Evolutionary conservation across 176 grass and related monocot genomes (phyloP).

Genomic region (Lolium perenne): DNA sequence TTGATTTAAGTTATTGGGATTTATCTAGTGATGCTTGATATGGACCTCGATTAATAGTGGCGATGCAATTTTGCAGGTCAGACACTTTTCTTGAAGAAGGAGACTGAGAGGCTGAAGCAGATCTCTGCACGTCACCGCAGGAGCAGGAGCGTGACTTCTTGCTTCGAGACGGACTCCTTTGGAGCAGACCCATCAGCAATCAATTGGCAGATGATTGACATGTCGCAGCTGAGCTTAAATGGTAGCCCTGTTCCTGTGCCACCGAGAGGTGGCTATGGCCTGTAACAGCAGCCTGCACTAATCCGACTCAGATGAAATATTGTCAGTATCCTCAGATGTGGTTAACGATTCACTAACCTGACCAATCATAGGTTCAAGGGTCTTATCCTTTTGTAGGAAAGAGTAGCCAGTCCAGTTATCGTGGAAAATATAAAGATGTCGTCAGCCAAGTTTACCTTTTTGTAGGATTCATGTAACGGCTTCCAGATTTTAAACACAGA

Average conservation of each 20-base stretch:
- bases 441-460: slow-evolving; percentile 19
- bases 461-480: slow-evolving; percentile 40
- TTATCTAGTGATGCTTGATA: background rate
- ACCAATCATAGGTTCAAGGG: slow-evolving; percentile 51
- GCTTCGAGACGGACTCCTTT: slow-evolving; percentile 43
- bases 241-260: slow-evolving; percentile 32
- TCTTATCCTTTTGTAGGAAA: slow-evolving; percentile 34
- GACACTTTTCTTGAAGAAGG: slow-evolving; percentile 77
- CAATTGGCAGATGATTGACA: slow-evolving; percentile 83
- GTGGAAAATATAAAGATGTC: slow-evolving; percentile 30
- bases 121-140: slow-evolving; percentile 68
- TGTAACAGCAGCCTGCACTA: slow-evolving; percentile 13
- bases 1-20: slow-evolving; percentile 1
- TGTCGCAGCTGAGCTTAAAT: slow-evolving; percentile 71
- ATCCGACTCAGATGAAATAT: background rate
- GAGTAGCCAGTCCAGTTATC: background rate
- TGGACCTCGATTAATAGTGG: background rate
- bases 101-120: slow-evolving; percentile 81
- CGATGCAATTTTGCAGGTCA: slow-evolving; percentile 59
- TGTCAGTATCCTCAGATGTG: slow-evolving; percentile 30
- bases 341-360: slow-evolving; percentile 54
- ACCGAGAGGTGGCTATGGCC: slow-evolving; percentile 46
- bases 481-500: slow-evolving; percentile 33
- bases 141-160: slow-evolving; percentile 75
- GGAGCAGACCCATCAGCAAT: slow-evolving; percentile 37